A percentile compares a stretch with the other conserved stretches of the same genome.
Conservation (phyloP, 139 green algal genomes). For the Chlamydomonas sp. region DNA sequence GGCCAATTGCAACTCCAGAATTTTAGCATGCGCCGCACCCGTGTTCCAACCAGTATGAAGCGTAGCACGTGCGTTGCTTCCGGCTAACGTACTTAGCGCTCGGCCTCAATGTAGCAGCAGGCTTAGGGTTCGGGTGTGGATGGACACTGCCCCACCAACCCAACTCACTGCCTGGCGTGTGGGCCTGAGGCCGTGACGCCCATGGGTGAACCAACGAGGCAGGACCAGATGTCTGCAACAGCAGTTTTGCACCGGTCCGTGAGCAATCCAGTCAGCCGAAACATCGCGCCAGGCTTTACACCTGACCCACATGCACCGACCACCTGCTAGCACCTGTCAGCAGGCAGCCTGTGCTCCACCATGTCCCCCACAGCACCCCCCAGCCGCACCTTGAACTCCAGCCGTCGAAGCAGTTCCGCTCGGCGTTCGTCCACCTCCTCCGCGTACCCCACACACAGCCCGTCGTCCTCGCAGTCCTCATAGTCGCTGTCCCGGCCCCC, state of each 20-base stretch:
- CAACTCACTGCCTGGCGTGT: neutral
- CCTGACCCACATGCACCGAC: too few species aligned
- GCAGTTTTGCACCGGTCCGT: neutral
- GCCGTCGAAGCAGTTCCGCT: slow-evolving; percentile 1
- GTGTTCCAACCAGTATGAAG: too few species aligned
- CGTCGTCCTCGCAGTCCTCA: neutral
- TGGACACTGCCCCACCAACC: too few species aligned
- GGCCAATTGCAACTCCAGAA: too few species aligned
- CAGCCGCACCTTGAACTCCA: slow-evolving; percentile 4
- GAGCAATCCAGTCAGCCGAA: too few species aligned
- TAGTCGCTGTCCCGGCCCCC: neutral
- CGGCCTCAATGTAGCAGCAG: too few species aligned
- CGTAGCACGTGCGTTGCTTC: too few species aligned
- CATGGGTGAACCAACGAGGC: slow-evolving; percentile 18
- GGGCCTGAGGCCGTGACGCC: neutral
- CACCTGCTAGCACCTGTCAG: too few species aligned
- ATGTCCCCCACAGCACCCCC: neutral
- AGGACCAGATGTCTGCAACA: neutral
- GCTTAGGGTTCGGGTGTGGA: too few species aligned
- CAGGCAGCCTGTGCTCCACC: neutral
- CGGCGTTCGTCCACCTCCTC: slow-evolving; percentile 17
- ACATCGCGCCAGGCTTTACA: too few species aligned
- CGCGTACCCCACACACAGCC: slow-evolving; percentile 13
- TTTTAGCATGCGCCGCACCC: too few species aligned
- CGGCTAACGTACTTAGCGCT: too few species aligned